A percentile compares a stretch with the other conserved stretches of the same genome.
These are phyloP conservation scores for Amylostereum chailletii DNA, from an alignment of 1,284 basidiomycete species.

Conservation along the genomic window DNA sequence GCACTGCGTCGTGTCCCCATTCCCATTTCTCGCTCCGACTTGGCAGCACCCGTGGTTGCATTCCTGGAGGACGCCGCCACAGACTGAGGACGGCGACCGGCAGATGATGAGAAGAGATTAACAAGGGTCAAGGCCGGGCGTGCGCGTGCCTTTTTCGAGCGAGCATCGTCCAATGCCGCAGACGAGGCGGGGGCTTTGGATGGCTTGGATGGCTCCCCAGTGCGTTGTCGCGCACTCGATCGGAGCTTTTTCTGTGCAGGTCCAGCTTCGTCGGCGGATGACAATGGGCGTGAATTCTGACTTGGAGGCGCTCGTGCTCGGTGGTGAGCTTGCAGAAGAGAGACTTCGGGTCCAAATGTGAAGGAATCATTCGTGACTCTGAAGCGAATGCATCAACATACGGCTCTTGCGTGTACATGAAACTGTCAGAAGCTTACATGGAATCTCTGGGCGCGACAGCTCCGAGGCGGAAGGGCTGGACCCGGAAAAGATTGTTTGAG, in stretches of 20 bases:
- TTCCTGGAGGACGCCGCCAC: slow-evolving; percentile 45
- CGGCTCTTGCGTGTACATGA: not conserved
- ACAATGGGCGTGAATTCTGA: slow-evolving; percentile 55
- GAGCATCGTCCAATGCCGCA: slow-evolving; percentile 41
- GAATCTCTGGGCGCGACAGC: slow-evolving; percentile 47
- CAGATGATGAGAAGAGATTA: slow-evolving; percentile 71
- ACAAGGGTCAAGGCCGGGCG: slow-evolving; percentile 70
- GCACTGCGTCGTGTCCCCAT: slow-evolving; percentile 55
- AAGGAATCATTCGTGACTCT: slow-evolving; percentile 40
- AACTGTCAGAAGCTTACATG: slow-evolving; percentile 32
- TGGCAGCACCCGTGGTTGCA: slow-evolving; percentile 24
- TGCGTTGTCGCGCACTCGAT: slow-evolving; percentile 42
- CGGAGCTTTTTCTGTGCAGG: slow-evolving; percentile 69
- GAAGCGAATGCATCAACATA: not conserved
- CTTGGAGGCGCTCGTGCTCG: slow-evolving; percentile 29
- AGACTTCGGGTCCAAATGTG: slow-evolving; percentile 47
- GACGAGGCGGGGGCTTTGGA: slow-evolving; percentile 37
- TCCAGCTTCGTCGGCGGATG: slow-evolving; percentile 71
- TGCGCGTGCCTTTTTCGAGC: slow-evolving; percentile 77
- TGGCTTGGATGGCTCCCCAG: slow-evolving; percentile 34
- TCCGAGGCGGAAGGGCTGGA: slow-evolving; percentile 52
- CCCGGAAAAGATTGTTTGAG: slow-evolving; percentile 43
- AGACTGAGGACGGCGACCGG: slow-evolving; percentile 64
- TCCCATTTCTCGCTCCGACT: slow-evolving; percentile 15
- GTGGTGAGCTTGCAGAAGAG: slow-evolving; percentile 40